These are phyloP conservation scores for Tulasnella sp. DNA, from an alignment of 768 basidiomycete species.

Conservation along the genomic window DNA sequence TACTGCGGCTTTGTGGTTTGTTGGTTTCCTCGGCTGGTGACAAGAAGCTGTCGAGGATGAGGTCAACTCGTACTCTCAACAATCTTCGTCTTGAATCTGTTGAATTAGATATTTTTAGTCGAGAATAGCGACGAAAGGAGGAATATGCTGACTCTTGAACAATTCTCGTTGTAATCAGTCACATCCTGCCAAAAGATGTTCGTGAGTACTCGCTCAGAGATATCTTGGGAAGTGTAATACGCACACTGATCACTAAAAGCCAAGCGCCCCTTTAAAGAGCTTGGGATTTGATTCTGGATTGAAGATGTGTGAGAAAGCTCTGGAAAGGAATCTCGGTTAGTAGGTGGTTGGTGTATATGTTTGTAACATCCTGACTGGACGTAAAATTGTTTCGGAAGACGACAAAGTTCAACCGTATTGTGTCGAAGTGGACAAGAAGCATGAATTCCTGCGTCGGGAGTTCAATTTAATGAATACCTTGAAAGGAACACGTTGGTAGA, in stretches of 20 bases:
- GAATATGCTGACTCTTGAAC: slow-evolving; percentile 39
- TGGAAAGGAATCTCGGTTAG: neutral
- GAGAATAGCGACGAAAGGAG: neutral
- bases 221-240: too few relatives aligned
- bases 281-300: slow-evolving; percentile 49
- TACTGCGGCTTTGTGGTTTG: too few relatives aligned
- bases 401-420: slow-evolving; percentile 50
- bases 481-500: neutral
- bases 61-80: too few relatives aligned
- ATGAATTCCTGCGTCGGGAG: slow-evolving; percentile 54
- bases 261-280: slow-evolving; percentile 49
- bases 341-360: slow-evolving; percentile 44
- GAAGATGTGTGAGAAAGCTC: slow-evolving; percentile 30
- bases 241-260: slow-evolving; percentile 55
- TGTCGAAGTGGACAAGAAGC: slow-evolving; percentile 52
- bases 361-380: slow-evolving; percentile 46
- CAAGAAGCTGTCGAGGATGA: too few relatives aligned
- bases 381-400: slow-evolving; percentile 58
- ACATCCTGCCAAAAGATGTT: slow-evolving; percentile 40
- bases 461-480: slow-evolving; percentile 53
- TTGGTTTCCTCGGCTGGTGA: too few relatives aligned
- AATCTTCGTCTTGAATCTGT: slow-evolving; percentile 12
- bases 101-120: neutral
- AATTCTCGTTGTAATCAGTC: slow-evolving; percentile 50
- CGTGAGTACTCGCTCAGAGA: too few relatives aligned